Evolutionary conservation across 2,329 filamentous ascomycete genomes (phyloP).

Genomic region (Bipolaris zeicola): DNA sequence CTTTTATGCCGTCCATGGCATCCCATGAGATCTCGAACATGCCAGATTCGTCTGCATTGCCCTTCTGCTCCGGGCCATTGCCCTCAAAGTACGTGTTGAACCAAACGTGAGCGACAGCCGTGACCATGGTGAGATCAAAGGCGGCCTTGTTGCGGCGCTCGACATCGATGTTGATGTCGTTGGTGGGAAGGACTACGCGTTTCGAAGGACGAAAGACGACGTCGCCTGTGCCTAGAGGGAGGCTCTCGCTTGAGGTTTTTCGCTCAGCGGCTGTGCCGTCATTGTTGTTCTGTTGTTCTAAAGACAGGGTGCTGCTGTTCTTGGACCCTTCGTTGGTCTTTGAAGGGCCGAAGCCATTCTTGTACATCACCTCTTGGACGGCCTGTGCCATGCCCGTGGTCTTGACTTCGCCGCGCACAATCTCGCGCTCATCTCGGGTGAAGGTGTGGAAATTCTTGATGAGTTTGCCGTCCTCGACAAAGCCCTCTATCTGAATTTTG

Average conservation of each 20-base stretch:
- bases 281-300: slow-evolving; percentile 22
- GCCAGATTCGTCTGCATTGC: slow-evolving; percentile 70
- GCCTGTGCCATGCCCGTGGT: slow-evolving; percentile 52
- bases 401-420: slow-evolving; percentile 63
- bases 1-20: slow-evolving; percentile 92
- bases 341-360: slow-evolving; percentile 41
- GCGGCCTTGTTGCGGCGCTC: slow-evolving; percentile 82
- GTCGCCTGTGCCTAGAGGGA: slow-evolving; percentile 65
- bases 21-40: slow-evolving; percentile 76
- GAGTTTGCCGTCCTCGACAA: slow-evolving; percentile 82
- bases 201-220: slow-evolving; percentile 77
- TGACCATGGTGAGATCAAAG: slow-evolving; percentile 84
- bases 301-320: slow-evolving; percentile 25
- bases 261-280: slow-evolving; percentile 24
- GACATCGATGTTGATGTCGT: slow-evolving; percentile 88
- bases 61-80: slow-evolving; percentile 69
- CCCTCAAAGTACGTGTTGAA: slow-evolving; percentile 96
- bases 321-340: slow-evolving; percentile 27
- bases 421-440: slow-evolving; percentile 69
- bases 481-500: slow-evolving; percentile 84
- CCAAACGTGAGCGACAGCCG: slow-evolving; percentile 93
- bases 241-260: slow-evolving; percentile 30
- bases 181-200: slow-evolving; percentile 74
- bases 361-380: slow-evolving; percentile 53
- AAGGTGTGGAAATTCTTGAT: slow-evolving; percentile 88